phyloP scores from a whole-genome alignment of 495 filamentous ascomycete species.

The Bacidia gigantensis region DNA sequence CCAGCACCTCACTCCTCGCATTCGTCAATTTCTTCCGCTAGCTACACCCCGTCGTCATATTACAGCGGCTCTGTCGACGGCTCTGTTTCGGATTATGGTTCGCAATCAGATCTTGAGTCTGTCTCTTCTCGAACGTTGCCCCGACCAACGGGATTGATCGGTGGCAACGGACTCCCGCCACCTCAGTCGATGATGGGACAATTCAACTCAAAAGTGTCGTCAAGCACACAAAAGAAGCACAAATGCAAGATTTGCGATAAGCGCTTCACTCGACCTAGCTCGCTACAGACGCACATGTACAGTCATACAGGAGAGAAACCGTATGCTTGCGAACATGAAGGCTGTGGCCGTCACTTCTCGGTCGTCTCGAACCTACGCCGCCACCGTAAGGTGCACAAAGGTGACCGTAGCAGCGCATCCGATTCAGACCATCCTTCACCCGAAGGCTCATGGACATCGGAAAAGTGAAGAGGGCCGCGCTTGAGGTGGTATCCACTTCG shows the following conservation, averaged over 20 bases:
- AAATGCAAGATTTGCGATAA: constrained; percentile 99
- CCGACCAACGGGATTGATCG: constrained; percentile 56
- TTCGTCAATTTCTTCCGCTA: constrained; percentile 82
- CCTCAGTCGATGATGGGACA: constrained; percentile 95
- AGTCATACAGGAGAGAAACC: constrained; percentile 98
- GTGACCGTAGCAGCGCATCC: constrained; percentile 33
- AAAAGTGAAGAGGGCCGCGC: constrained; percentile 8
- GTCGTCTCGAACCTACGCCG: constrained; percentile 92
- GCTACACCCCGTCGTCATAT: constrained; percentile 48
- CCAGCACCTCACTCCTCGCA: constrained; percentile 81
- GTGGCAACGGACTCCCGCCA: constrained; percentile 56
- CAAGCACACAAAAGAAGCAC: constrained; percentile 97
- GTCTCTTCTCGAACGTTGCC: constrained; percentile 68
- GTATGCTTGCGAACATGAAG: constrained; percentile 86
- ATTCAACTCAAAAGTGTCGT: constrained; percentile 93
- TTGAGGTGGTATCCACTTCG: too few relatives aligned
- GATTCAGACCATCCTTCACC: constrained; percentile 16
- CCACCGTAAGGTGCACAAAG: constrained; percentile 94
- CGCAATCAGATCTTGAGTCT: constrained; percentile 73
- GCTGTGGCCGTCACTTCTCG: constrained; percentile 92
- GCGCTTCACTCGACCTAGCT: constrained; percentile 92
- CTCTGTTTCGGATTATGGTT: constrained; percentile 89
- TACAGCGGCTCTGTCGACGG: constrained; percentile 69
- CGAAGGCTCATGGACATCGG: constrained; percentile 18
- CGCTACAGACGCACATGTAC: constrained; percentile 96